Base-by-base conservation (phyloP, 306 rosid genomes). In the Prunus mira region DNA sequence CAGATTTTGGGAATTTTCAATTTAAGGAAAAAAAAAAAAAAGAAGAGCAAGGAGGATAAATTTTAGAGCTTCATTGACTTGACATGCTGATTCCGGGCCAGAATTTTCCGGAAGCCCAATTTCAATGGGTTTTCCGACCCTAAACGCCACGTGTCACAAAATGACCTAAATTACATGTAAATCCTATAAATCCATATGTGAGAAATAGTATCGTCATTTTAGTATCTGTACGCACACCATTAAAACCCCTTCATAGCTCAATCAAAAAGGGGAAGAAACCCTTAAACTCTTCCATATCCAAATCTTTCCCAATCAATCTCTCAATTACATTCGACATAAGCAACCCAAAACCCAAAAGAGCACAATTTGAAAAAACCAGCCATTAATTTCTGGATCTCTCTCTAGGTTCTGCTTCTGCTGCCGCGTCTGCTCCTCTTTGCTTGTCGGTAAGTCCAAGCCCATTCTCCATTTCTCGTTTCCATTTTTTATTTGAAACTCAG, bases 381-480 rank as follows among this genome's bases (percentile, higher is more conserved):
- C 63, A 63, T 54, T 51, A 13, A 14, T 9, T 11, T 12, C 51
- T 70, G 18, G 54, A 58, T 79, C 72, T 71, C 73, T 69, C 72
- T 10, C 1, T 66, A 20, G 34, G 25, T 28, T 32, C 15, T 18
- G 12, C 80, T 46, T 51, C 63, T 65, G 19, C 38, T 32, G 38
- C 38, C 7, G 0, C 32, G 24, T 15, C 67, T 58, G 57, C 51
- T 11, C 12, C 12, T 10, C 38, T 65, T 58, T 56, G 74, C 67
- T 70, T 45, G 73, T 27, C 9, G 75, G 87, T 81, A 65, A 77
- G 77, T 78, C 63, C 67, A 25, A 4, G 69, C 54, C 27, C 71
- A 32, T 6, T 55, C 30, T 27, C 78, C 15, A 20, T 19, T 5
- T 41, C 57, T 57, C 25, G 30, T 43, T 19, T 45, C 50, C 28